phyloP scores from a whole-genome alignment of 441 rosid genomes.

The Arabidopsis hybrid region DNA sequence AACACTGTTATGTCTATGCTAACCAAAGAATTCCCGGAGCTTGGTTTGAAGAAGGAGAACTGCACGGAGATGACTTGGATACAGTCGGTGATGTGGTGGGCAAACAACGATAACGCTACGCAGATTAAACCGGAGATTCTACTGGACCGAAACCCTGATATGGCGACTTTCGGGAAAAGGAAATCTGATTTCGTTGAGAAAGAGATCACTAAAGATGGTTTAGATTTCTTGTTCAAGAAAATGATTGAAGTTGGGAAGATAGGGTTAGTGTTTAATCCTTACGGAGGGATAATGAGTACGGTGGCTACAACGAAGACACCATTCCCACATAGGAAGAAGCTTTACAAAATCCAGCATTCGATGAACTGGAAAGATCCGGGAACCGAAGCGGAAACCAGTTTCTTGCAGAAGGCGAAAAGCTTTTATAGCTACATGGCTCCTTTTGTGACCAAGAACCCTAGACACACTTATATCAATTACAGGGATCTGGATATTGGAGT shows the following conservation, averaged over 20 bases:
- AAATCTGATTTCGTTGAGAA: conserved; percentile 56
- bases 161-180: conserved; percentile 34
- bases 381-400: conserved; percentile 24
- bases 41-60: conserved; percentile 44
- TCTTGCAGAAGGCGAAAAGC: conserved; percentile 42
- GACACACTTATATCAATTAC: conserved; percentile 50
- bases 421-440: conserved; percentile 52
- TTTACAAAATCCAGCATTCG: conserved; percentile 49
- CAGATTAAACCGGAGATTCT: conserved; percentile 34
- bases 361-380: conserved; percentile 51
- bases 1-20: conserved; percentile 34
- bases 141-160: conserved; percentile 42
- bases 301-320: conserved; percentile 43
- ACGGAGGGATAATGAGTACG: conserved; percentile 52
- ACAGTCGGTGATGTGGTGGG: conserved; percentile 48
- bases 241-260: conserved; percentile 44
- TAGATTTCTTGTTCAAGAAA: conserved; percentile 44
- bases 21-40: conserved; percentile 44
- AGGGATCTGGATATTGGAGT: conserved; percentile 50
- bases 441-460: conserved; percentile 55
- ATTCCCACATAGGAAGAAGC: conserved; percentile 50
- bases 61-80: conserved; percentile 54
- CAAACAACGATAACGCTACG: conserved; percentile 36
- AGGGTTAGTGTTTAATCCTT: conserved; percentile 47
- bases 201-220: conserved; percentile 48